phyloP scores from a whole-genome alignment of 73 alveolate species.

The Paramecium tetraurelia region DNA sequence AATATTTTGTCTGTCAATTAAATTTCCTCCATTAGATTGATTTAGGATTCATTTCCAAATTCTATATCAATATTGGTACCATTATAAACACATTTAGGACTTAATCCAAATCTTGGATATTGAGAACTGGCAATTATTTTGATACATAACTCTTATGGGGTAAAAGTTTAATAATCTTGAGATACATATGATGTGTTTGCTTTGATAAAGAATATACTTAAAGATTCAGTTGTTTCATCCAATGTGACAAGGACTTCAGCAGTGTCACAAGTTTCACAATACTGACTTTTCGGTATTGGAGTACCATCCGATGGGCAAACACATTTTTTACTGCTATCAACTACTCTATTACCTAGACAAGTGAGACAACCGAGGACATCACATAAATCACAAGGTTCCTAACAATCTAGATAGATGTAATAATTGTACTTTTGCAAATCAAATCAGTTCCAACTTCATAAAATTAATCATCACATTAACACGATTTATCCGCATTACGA shows the following conservation, averaged over 20 bases:
- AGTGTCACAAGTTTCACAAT: conserved; percentile 7
- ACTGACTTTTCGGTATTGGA: not conserved
- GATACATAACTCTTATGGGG: not conserved
- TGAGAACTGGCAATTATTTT: not conserved
- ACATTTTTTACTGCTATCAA: not conserved
- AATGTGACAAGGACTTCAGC: not conserved
- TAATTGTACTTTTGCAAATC: not conserved
- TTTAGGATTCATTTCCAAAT: not conserved
- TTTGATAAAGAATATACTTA: not conserved
- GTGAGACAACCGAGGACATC: not conserved
- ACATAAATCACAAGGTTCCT: not conserved
- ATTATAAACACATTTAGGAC: not conserved
- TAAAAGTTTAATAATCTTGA: not conserved
- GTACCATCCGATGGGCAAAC: not conserved
- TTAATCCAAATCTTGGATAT: not conserved
- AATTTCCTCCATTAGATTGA: not conserved
- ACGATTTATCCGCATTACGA: not conserved
- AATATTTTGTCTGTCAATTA: not conserved
- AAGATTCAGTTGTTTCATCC: not conserved
- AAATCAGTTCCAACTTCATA: not conserved
- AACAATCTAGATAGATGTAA: not conserved
- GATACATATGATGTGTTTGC: not conserved
- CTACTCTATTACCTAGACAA: not conserved
- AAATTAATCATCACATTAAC: not conserved
- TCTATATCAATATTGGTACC: not conserved